Conservation (phyloP, 2,329 filamentous ascomycete genomes). For the Aurifilum marmelostoma region DNA sequence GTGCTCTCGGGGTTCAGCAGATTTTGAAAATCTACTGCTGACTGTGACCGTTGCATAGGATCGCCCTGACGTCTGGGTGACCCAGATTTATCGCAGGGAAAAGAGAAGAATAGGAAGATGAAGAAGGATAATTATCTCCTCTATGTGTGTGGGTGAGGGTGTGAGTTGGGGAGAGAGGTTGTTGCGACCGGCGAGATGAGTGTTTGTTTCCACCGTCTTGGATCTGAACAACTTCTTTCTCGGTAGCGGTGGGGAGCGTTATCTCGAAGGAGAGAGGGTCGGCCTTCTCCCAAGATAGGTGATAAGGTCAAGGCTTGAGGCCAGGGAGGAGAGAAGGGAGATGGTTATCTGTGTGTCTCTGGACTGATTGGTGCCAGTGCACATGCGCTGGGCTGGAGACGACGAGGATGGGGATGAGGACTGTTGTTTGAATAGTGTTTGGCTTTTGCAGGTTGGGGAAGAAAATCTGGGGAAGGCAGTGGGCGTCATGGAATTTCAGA, state of each 20-base stretch:
- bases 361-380: neutral
- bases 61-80: slow-evolving; percentile 39
- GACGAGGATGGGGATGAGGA: slow-evolving; percentile 30
- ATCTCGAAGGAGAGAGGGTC: neutral
- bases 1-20: slow-evolving; percentile 67
- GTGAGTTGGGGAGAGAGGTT: neutral
- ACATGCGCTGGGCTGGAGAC: slow-evolving; percentile 17
- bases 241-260: neutral
- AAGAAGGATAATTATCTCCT: neutral
- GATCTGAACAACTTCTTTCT: neutral
- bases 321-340: neutral
- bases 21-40: slow-evolving; percentile 75
- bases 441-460: slow-evolving; percentile 3
- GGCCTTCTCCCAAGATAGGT: neutral
- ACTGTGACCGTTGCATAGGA: slow-evolving; percentile 78
- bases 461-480: slow-evolving; percentile 33
- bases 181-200: neutral
- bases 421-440: slow-evolving; percentile 13
- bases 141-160: neutral
- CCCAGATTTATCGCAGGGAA: slow-evolving; percentile 18
- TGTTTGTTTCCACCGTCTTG: neutral
- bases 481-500: slow-evolving; percentile 35
- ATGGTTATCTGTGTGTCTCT: neutral
- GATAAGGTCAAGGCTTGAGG: neutral
- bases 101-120: neutral